A percentile compares a stretch with the other conserved stretches of the same genome.
Evolutionary conservation across 225 moss, liverwort and hornwort genomes (phyloP).

Genomic region (Ulota crispa): DNA sequence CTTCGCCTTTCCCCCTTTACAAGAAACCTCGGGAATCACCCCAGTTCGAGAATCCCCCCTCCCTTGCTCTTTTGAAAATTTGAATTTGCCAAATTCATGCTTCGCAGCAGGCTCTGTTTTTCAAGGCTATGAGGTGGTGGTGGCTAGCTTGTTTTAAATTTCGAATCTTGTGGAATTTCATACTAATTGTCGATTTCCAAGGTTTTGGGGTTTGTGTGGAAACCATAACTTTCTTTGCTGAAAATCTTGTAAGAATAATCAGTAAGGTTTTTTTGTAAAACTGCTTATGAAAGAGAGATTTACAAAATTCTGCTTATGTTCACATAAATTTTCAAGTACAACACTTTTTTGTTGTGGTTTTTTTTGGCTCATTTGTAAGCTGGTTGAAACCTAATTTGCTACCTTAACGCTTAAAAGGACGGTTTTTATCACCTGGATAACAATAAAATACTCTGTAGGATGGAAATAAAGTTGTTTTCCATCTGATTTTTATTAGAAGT

Average conservation of each 20-base stretch:
- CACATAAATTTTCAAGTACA: neutral
- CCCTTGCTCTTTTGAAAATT: too few relatives aligned
- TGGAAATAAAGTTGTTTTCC: too few relatives aligned
- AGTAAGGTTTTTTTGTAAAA: too few relatives aligned
- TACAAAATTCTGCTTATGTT: neutral
- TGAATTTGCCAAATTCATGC: too few relatives aligned
- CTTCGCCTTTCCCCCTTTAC: neutral
- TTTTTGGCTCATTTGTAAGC: neutral
- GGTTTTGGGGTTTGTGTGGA: neutral
- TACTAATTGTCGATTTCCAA: neutral
- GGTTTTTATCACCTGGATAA: too few relatives aligned
- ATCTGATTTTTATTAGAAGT: too few relatives aligned
- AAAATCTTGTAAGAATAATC: neutral
- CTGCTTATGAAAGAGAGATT: too few relatives aligned
- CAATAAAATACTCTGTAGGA: too few relatives aligned
- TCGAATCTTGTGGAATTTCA: neutral
- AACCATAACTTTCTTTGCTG: neutral
- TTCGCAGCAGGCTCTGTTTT: too few relatives aligned
- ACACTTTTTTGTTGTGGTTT: neutral
- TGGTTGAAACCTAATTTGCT: neutral
- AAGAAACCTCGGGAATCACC: too few relatives aligned
- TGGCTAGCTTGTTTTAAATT: neutral
- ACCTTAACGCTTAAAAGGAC: neutral
- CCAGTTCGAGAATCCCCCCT: too few relatives aligned
- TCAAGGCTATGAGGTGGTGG: neutral